Evolutionary conservation across 139 green algal species (phyloP), one percentile per base, ranked within the genome.

Genomic region (Chlorella vulgaris): DNA sequence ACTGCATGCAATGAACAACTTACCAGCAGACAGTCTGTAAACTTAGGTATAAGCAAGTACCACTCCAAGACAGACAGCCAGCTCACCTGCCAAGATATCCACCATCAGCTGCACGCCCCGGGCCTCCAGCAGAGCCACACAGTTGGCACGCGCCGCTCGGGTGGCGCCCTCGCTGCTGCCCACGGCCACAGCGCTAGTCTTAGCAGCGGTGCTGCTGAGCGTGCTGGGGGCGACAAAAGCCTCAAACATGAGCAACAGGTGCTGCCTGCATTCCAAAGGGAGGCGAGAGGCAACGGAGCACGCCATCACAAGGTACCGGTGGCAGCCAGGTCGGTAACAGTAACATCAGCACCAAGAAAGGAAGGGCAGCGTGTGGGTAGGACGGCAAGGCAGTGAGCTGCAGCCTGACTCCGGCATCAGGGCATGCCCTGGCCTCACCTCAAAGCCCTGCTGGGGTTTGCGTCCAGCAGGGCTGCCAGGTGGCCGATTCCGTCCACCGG

Each of bases 401-500:
- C 62, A 69, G 3, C 60, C 10, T 8, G 3, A 6, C 60, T 7
- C 2, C 8, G 8, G 28, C 21, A n/a, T 29, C 31, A 69, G 62
- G 10, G 13, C 13, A 4, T 39, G 35, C 40, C 3, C 29, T 5
- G 4, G 19, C 15, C 69, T 28, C 43, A 76, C 69, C 94, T 87
- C 40, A 98, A 76, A 40, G 85, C 71, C 8, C 86, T 76, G 13
- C 84, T 82, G 21, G 74, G 74, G 0, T 91, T 97, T 28, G 73
- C 43, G 66, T 99, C 96, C 66, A 94, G 33, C 51, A 98, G 80
- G 7, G 75, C 55, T 22, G 91, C 78, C 31, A 96, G 66, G 80
- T 98, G 93, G 0, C 80, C 39, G 0, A 96, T 83, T 36, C 93
- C 93, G 8, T 96, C 90, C 79, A 97, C 96, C 0, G 94, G 86